Evolutionary conservation across 2,329 filamentous ascomycete genomes (phyloP).

Genomic region (Magnaporthiopsis rhizophila): DNA sequence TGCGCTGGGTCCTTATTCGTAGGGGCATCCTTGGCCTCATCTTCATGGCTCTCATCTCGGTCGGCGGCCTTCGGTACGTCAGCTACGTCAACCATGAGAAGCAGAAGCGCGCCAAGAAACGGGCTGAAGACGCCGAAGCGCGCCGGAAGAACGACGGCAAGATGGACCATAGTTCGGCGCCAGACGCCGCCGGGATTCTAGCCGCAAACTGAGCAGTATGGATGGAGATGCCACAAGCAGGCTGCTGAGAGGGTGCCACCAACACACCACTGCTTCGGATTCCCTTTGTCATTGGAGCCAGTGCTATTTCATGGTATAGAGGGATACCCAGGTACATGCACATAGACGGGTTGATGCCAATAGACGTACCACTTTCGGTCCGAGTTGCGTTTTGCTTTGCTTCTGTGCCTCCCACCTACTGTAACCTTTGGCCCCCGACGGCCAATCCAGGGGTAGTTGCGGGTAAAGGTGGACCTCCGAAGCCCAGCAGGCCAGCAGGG

Average conservation of each 20-base stretch:
- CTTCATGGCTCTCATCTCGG: conserved; percentile 55
- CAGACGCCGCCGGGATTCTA: conserved; percentile 49
- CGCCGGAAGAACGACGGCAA: conserved; percentile 34
- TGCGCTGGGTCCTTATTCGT: conserved; percentile 75
- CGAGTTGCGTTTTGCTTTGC: not conserved
- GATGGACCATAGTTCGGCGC: conserved; percentile 33
- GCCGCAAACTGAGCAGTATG: conserved; percentile 39
- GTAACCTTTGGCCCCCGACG: not conserved
- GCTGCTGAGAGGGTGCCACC: not conserved
- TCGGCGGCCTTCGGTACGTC: conserved; percentile 51
- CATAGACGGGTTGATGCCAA: not conserved
- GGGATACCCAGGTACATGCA: conserved; percentile 3
- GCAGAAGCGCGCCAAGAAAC: conserved; percentile 26
- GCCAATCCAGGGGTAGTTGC: not conserved
- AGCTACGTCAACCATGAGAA: conserved; percentile 46
- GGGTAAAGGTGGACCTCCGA: not conserved
- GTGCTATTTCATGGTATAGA: not conserved
- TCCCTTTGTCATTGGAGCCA: not conserved
- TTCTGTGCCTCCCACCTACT: not conserved
- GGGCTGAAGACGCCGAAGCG: conserved; percentile 34
- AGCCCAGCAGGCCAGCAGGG: too few relatives aligned
- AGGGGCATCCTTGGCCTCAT: conserved; percentile 57
- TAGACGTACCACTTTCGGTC: not conserved
- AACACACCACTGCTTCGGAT: not conserved
- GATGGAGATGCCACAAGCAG: not conserved